Evolutionary conservation across 164 flowering plant genomes (phyloP), one percentile per base, ranked within the genome.

Genomic region (Sextonia rubra): DNA sequence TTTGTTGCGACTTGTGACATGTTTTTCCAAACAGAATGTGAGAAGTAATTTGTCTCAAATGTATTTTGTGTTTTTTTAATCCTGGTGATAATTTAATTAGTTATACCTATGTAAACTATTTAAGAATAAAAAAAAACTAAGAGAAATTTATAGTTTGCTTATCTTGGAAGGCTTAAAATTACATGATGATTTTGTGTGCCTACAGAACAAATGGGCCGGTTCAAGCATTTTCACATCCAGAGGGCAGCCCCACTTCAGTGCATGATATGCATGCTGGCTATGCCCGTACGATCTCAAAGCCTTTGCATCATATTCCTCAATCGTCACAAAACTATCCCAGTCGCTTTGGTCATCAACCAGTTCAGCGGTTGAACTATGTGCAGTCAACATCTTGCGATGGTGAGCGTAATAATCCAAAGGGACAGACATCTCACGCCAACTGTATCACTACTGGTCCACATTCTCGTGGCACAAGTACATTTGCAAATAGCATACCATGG

Each of bases 261-360:
- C 80, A 82, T 79, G 90, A 89, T 74, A 74, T 69, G 44, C 84
- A 80, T 74, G 71, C 70, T 56, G 88, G 89, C n/a, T 82, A 44
- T 24, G 60, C 69, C 30, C 95, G 78, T 48, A 71, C 83, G 24
- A 74, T 80, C 70, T 70, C 89, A 69, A 89, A 86, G 76, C 74
- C 60, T 71, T 64, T 83, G 84, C 69, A 82, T 75, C n/a, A 73
- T 79, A 47, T 62, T 27, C 83, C 92, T 65, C 91, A 89, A 47
- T 64, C 79, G 60, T 71, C 88, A 17, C 94, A 84, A 73, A 88
- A 79, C 76, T 86, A 92, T 75, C 90, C 87, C 12, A 91, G 94
- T 78, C 93, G 94, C 56, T 86, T 91, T 60, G 90, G 92, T 32
- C 98, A 88, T 82, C 91, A 81, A 74, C 85, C 86, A 47, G 71